These are phyloP conservation scores for Fonsecaea erecta DNA, from an alignment of 2,329 filamentous ascomycete genomes.

Conservation along the genomic window DNA sequence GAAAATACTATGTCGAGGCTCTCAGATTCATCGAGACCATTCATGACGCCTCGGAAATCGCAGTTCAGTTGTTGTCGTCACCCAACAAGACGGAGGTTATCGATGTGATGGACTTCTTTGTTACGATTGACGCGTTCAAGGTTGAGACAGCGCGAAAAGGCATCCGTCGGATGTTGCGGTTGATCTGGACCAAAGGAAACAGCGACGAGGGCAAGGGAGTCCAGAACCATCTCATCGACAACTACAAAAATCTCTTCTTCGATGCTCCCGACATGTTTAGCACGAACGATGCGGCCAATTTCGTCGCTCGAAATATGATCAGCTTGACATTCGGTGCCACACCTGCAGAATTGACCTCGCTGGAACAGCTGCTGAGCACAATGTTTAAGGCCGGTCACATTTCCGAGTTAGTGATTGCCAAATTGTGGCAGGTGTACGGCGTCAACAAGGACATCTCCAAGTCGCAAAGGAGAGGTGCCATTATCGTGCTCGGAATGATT, in stretches of 20 bases:
- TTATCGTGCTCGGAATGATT: conserved; percentile 96
- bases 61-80: conserved; percentile 87
- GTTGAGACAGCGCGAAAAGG: conserved; percentile 90
- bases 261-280: conserved; percentile 89
- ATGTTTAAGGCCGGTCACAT: conserved; percentile 97
- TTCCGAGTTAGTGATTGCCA: conserved; percentile 81
- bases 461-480: conserved; percentile 86
- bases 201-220: conserved; percentile 99
- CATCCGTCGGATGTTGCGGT: conserved; percentile 90
- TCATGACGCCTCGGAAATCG: conserved; percentile 76
- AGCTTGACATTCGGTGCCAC: conserved; percentile 95
- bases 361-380: conserved; percentile 91
- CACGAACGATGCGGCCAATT: conserved; percentile 89
- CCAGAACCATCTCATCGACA: conserved; percentile 94
- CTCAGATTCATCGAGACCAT: conserved; percentile 91
- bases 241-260: conserved; percentile 94
- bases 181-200: conserved; percentile 99
- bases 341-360: conserved; percentile 88
- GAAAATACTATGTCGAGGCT: conserved; percentile 90
- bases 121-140: conserved; percentile 92
- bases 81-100: conserved; percentile 99
- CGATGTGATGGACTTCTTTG: conserved; percentile 98
- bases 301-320: conserved; percentile 97
- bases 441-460: conserved; percentile 92
- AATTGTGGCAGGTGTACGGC: conserved; percentile 97